A percentile compares a stretch with the other conserved stretches of the same genome.
phyloP scores from a whole-genome alignment of 805 yeast species.

The Saturnispora halmiae region DNA sequence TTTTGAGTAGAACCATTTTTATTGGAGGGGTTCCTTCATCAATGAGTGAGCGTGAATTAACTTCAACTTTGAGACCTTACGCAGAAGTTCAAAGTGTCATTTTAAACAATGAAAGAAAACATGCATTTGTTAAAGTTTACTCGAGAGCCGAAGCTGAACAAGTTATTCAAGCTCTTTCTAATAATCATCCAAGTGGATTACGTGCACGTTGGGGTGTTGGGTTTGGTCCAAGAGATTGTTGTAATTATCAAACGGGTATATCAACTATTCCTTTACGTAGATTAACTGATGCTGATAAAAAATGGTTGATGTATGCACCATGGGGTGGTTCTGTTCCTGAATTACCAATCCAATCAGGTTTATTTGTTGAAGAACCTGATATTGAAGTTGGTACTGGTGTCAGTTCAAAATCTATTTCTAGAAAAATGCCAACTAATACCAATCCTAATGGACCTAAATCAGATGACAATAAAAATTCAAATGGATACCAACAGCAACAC shows the following conservation, averaged over 20 bases:
- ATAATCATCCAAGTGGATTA: constrained; percentile 53
- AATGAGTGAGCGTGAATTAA: constrained; percentile 69
- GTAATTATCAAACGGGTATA: constrained; percentile 86
- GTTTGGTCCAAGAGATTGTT: constrained; percentile 96
- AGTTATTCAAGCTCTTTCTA: constrained; percentile 59
- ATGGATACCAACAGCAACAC: constrained; percentile 1
- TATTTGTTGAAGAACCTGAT: constrained; percentile 93
- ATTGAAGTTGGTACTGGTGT: constrained; percentile 93
- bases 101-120: constrained; percentile 79
- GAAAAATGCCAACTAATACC: constrained; percentile 86
- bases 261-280: constrained; percentile 81
- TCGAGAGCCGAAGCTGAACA: constrained; percentile 87
- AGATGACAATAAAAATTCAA: constrained; percentile 24
- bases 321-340: constrained; percentile 95
- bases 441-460: constrained; percentile 81
- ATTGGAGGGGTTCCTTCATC: constrained; percentile 86
- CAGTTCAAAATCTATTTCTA: constrained; percentile 83
- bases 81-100: constrained; percentile 91
- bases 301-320: constrained; percentile 84
- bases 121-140: constrained; percentile 92
- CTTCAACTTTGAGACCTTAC: constrained; percentile 64
- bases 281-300: constrained; percentile 86
- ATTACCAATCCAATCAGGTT: constrained; percentile 63
- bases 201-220: constrained; percentile 99
- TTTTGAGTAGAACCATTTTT: constrained; percentile 81